Percentiles rank a stretch among this genome's conserved stretches.
Evolutionary conservation across 2,329 filamentous ascomycete species (phyloP).

Genomic region (Ascocoryne sarcoides): DNA sequence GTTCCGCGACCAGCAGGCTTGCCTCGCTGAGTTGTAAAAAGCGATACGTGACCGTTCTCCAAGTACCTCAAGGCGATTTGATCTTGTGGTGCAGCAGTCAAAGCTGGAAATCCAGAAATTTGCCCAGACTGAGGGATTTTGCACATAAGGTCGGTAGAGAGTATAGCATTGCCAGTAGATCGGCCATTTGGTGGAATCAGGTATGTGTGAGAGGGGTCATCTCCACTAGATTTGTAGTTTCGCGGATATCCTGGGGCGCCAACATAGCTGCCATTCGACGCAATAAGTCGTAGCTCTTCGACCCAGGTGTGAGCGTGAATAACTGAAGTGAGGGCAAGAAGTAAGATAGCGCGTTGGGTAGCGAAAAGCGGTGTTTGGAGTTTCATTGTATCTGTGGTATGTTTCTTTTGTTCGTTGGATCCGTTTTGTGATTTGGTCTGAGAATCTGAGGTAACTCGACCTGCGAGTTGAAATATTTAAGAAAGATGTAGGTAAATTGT

Average conservation of each 20-base stretch:
- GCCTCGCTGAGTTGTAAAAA: constrained; percentile 43
- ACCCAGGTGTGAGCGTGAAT: constrained; percentile 68
- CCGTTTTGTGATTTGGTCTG: not conserved
- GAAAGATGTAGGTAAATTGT: not conserved
- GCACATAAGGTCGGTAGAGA: constrained; percentile 50
- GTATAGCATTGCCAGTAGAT: constrained; percentile 36
- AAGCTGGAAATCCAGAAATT: constrained; percentile 11
- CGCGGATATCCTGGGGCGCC: constrained; percentile 67
- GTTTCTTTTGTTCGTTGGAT: constrained; percentile 1
- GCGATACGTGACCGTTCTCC: constrained; percentile 71
- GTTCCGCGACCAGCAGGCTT: constrained; percentile 60
- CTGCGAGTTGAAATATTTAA: constrained; percentile 4
- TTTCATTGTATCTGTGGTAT: constrained; percentile 7
- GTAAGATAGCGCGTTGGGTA: constrained; percentile 9
- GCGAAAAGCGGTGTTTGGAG: constrained; percentile 5
- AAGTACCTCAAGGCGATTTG: constrained; percentile 58
- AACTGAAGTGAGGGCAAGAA: constrained; percentile 13
- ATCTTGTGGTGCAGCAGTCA: constrained; percentile 47
- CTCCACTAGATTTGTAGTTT: constrained; percentile 54
- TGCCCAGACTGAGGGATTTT: constrained; percentile 47
- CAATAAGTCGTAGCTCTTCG: constrained; percentile 64
- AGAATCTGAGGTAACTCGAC: constrained; percentile 1
- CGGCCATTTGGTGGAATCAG: constrained; percentile 50
- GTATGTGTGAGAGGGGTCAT: constrained; percentile 52
- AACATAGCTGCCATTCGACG: constrained; percentile 63